Conservation (phyloP, 441 rosid genomes). For the Aleurites moluccanus region DNA sequence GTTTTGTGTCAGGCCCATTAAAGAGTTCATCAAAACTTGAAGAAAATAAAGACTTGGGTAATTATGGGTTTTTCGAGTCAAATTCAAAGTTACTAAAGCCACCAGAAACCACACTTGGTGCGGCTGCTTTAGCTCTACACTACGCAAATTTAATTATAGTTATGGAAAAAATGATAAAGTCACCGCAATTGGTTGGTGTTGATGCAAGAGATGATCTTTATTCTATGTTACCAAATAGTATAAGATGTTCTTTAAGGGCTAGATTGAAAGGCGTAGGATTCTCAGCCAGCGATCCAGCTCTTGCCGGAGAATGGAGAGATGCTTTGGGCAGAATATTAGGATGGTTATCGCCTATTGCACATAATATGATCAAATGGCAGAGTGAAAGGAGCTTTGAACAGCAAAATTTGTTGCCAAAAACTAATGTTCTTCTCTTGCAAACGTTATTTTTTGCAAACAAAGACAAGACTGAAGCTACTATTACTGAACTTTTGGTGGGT, state of each 20-base stretch:
- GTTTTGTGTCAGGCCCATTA: constrained; percentile 46
- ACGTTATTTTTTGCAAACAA: constrained; percentile 75
- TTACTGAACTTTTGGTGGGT: constrained; percentile 88
- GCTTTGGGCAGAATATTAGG: constrained; percentile 70
- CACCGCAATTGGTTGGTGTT: constrained; percentile 84
- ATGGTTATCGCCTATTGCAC: constrained; percentile 90
- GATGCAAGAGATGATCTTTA: constrained; percentile 91
- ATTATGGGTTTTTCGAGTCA: constrained; percentile 57
- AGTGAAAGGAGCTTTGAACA: constrained; percentile 92
- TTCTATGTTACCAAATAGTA: constrained; percentile 72
- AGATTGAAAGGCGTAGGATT: constrained; percentile 77
- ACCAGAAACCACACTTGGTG: constrained; percentile 70
- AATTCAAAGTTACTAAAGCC: constrained; percentile 67
- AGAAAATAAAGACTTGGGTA: constrained; percentile 13
- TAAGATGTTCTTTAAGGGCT: constrained; percentile 56
- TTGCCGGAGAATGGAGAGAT: constrained; percentile 81
- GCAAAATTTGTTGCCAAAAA: constrained; percentile 46
- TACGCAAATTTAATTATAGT: constrained; percentile 80
- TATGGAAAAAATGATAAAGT: constrained; percentile 90
- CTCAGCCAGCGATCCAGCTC: constrained; percentile 62
- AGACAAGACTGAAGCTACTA: constrained; percentile 88
- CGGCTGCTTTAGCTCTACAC: constrained; percentile 75
- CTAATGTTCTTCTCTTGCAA: constrained; percentile 70
- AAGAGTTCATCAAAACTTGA: constrained; percentile 24
- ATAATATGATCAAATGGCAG: constrained; percentile 97